Conservation (phyloP, 2,329 filamentous ascomycete genomes). For the Trichoderma polysporum region DNA sequence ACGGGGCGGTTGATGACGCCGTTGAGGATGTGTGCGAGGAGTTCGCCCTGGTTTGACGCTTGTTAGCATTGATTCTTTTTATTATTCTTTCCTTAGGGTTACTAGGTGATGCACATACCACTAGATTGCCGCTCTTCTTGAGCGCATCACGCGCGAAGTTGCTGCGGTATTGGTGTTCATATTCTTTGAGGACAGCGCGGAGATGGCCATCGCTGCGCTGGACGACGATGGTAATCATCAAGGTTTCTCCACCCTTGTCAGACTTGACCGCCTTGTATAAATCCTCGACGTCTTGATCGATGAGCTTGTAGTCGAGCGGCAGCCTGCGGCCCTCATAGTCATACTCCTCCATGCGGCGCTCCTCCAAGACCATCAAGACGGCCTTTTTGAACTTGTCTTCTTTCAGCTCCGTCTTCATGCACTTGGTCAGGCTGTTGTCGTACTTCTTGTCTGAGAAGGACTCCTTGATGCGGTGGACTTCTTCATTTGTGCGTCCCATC, state of each 20-base stretch:
- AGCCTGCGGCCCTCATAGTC: constrained; percentile 62
- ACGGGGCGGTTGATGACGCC: constrained; percentile 94
- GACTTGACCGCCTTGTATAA: constrained; percentile 67
- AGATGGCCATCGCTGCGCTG: constrained; percentile 79
- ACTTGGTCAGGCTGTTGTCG: constrained; percentile 72
- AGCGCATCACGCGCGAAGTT: constrained; percentile 90
- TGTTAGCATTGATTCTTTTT: neutral
- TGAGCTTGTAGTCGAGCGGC: constrained; percentile 56
- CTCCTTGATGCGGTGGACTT: constrained; percentile 82
- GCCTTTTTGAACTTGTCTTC: constrained; percentile 95
- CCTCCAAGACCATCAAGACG: constrained; percentile 79
- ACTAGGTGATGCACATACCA: constrained; percentile 60
- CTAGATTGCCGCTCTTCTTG: constrained; percentile 84
- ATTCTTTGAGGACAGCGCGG: constrained; percentile 72
- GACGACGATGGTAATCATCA: constrained; percentile 84
- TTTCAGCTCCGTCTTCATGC: constrained; percentile 89
- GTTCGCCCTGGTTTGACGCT: constrained; percentile 69
- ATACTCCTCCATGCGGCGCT: constrained; percentile 76
- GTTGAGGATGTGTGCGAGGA: constrained; percentile 92
- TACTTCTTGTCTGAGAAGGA: constrained; percentile 93
- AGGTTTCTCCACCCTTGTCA: constrained; percentile 79
- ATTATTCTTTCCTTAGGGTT: neutral
- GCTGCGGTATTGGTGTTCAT: constrained; percentile 68
- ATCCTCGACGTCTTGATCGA: constrained; percentile 70
- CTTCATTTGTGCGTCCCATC: constrained; percentile 86